Evolutionary conservation across 352 stramenopile genomes (phyloP).

Genomic region (Phytophthora citricola): DNA sequence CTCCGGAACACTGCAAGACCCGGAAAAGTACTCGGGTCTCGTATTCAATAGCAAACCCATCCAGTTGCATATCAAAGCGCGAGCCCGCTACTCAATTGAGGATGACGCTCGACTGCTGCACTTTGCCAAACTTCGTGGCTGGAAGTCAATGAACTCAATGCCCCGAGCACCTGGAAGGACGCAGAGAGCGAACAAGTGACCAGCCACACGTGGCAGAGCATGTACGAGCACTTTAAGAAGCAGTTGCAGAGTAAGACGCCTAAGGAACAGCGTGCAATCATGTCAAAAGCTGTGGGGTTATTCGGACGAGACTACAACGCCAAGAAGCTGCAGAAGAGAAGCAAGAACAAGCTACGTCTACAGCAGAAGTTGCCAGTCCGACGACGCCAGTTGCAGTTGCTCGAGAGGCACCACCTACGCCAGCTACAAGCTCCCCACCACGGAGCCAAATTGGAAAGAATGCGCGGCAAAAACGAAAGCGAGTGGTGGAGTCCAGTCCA

Average conservation of each 20-base stretch:
- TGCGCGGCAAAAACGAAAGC: conserved; percentile 20
- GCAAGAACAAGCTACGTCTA: not conserved
- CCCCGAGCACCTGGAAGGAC: conserved; percentile 24
- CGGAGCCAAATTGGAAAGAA: not conserved
- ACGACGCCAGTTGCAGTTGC: not conserved
- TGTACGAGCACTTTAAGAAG: conserved; percentile 63
- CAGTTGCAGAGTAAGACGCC: conserved; percentile 44
- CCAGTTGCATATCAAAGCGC: not conserved
- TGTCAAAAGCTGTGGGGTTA: conserved; percentile 32
- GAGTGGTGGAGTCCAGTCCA: not conserved
- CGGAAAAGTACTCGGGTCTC: conserved; percentile 44
- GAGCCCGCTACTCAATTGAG: conserved; percentile 37
- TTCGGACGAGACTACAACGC: conserved; percentile 6
- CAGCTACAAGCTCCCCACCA: conserved; percentile 13
- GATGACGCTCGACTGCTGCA: conserved; percentile 56
- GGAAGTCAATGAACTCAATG: conserved; percentile 29
- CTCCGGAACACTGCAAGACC: conserved; percentile 34
- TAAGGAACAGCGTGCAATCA: conserved; percentile 33
- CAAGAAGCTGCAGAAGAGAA: conserved; percentile 9
- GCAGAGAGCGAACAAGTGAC: conserved; percentile 36
- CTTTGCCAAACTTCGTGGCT: conserved; percentile 40
- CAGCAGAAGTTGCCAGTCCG: not conserved
- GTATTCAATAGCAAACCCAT: conserved; percentile 4
- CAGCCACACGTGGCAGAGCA: conserved; percentile 44
- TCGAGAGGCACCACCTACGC: conserved; percentile 1